Evolutionary conservation across 2,329 filamentous ascomycete genomes (phyloP), one percentile per base, ranked within the genome.

Genomic region (Alternaria ventricosa): DNA sequence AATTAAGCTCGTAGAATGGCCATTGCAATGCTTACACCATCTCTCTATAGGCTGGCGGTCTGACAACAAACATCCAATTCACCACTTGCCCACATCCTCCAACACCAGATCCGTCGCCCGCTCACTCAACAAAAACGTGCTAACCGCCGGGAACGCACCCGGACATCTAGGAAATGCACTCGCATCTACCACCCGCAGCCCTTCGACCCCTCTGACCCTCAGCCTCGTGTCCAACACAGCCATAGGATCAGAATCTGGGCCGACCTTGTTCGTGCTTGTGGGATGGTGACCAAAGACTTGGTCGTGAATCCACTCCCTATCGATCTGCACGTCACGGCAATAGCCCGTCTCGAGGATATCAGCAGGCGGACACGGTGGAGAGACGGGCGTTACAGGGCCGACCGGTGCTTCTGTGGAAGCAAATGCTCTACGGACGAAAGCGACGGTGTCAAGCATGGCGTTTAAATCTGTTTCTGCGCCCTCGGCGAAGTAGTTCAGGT

Each of bases 391-490:
- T 3, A 71, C 25, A 12, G 67, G 65, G 2, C 67, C 67, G 33
- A 74, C 69, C 10, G 65, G 72, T 0, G 83, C 82, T 88, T 88
- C 71, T 89, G 85, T 0, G 83, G 77, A 0, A 84, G 87, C 15
- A 80, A 81, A 25, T 90, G 84, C n/a, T 77, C 84, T 20, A 90
- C 89, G 4, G 82, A 84, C 22, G 88, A 90, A n/a, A 66, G 81
- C 78, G 9, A 72, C 44, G 0, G 78, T 86, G 70, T 90, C 88
- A 41, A 82, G 80, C n/a, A 89, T 73, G 1, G 87, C 85, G 51
- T 78, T 67, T 8, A 85, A 18, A 46, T 73, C 71, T 67, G 89
- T 87, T 0, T 86, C 84, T 74, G 89, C 88, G 13, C 85, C 85
- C 0, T 80, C 63, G 13, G 55, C 66, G 44, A 77, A 77, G 63